These are phyloP conservation scores for Monilinia aucupariae DNA, from an alignment of 2,329 filamentous ascomycete genomes.

Conservation along the genomic window DNA sequence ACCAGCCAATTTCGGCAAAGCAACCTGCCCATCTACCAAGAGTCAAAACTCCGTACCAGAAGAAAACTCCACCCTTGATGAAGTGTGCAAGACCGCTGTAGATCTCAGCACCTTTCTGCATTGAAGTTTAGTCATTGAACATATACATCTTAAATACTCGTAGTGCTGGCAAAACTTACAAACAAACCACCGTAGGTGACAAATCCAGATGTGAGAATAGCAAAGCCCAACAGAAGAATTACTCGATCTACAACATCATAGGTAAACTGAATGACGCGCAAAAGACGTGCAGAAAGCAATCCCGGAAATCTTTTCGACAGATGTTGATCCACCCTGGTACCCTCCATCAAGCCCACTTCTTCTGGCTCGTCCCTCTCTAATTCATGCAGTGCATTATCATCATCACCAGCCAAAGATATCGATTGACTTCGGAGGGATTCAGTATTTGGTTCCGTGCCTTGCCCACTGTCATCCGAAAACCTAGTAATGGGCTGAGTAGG, in stretches of 20 bases:
- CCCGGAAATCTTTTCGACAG: slow-evolving; percentile 50
- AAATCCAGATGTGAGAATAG: slow-evolving; percentile 65
- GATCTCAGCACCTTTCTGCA: slow-evolving; percentile 59
- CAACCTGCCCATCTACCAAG: slow-evolving; percentile 85
- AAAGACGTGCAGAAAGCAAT: slow-evolving; percentile 50
- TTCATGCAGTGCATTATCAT: slow-evolving; percentile 25
- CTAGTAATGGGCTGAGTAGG: slow-evolving; percentile 40
- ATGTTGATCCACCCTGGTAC: slow-evolving; percentile 44
- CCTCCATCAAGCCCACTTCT: slow-evolving; percentile 39
- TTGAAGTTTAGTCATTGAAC: slow-evolving; percentile 15
- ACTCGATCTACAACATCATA: slow-evolving; percentile 70
- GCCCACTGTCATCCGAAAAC: slow-evolving; percentile 63
- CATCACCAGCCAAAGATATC: slow-evolving; percentile 48
- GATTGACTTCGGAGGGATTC: slow-evolving; percentile 62
- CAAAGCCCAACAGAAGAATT: slow-evolving; percentile 72
- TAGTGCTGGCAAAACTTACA: slow-evolving; percentile 49
- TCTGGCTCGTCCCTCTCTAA: slow-evolving; percentile 46
- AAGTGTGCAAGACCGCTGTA: slow-evolving; percentile 86
- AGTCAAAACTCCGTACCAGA: slow-evolving; percentile 84
- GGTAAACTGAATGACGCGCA: slow-evolving; percentile 51
- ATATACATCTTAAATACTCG: background rate
- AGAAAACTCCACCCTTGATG: slow-evolving; percentile 91
- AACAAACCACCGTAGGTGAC: slow-evolving; percentile 79
- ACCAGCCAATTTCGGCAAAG: slow-evolving; percentile 88
- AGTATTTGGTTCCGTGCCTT: slow-evolving; percentile 66